Evolutionary conservation across 2,329 filamentous ascomycete species (phyloP).

Genomic region (Orbilia brochopaga): DNA sequence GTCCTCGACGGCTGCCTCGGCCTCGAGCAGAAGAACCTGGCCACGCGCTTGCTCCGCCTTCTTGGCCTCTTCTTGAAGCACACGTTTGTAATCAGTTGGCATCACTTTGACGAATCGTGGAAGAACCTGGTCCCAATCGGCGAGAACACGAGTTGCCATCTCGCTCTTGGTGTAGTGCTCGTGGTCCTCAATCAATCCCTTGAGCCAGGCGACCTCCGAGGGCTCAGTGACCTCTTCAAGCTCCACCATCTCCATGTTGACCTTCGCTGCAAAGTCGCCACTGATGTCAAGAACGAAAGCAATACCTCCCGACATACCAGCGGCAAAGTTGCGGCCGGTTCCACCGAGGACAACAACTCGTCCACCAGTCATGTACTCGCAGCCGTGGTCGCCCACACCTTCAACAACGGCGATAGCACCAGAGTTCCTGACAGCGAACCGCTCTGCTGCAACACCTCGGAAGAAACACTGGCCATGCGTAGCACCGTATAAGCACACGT

Average conservation of each 20-base stretch:
- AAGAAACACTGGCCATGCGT: constrained; percentile 93
- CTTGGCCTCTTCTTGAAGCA: constrained; percentile 80
- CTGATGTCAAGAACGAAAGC: constrained; percentile 91
- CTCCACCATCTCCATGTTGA: constrained; percentile 98
- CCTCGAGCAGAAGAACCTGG: constrained; percentile 56
- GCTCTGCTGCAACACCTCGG: constrained; percentile 93
- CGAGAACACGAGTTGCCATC: constrained; percentile 84
- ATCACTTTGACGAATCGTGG: constrained; percentile 91
- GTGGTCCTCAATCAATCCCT: constrained; percentile 91
- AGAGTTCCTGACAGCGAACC: constrained; percentile 95
- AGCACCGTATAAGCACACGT: constrained; percentile 93
- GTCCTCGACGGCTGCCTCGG: constrained; percentile 65
- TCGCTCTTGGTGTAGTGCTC: constrained; percentile 98
- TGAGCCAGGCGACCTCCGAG: constrained; percentile 84
- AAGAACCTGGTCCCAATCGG: constrained; percentile 93
- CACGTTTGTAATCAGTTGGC: constrained; percentile 94
- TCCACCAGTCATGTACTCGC: constrained; percentile 98
- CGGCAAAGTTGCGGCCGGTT: constrained; percentile 95
- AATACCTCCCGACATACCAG: constrained; percentile 98
- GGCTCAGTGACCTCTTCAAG: constrained; percentile 82
- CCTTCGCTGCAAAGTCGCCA: constrained; percentile 86
- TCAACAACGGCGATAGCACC: constrained; percentile 95
- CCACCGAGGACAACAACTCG: constrained; percentile 83
- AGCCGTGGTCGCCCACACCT: constrained; percentile 93
- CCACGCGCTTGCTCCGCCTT: constrained; percentile 86